Evolutionary conservation across 179 eudicot species (phyloP).

Genomic region (Corrigiola litoralis): DNA sequence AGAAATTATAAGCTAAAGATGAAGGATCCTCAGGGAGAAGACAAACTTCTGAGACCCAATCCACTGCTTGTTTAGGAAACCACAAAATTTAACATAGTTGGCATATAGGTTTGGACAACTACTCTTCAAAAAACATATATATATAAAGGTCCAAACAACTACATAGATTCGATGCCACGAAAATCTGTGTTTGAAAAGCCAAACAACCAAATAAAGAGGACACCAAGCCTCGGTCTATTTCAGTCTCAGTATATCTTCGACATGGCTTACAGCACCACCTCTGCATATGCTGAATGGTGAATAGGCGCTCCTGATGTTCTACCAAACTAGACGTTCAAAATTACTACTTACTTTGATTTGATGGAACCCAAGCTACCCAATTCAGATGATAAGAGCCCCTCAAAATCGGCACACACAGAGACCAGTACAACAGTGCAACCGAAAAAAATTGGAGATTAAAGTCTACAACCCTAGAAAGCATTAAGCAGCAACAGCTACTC

Average conservation of each 20-base stretch:
- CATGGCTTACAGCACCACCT: too few relatives aligned
- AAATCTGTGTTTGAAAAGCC: not conserved
- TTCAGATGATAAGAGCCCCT: not conserved
- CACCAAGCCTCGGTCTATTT: too few relatives aligned
- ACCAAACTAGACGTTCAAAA: not conserved
- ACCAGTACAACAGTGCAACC: not conserved
- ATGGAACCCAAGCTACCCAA: not conserved
- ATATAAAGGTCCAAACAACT: too few relatives aligned
- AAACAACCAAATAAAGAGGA: not conserved
- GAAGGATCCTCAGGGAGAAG: not conserved
- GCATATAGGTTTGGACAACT: not conserved
- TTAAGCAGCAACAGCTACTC: too few relatives aligned
- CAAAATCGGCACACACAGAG: not conserved
- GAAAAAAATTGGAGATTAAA: not conserved
- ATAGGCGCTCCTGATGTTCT: not conserved
- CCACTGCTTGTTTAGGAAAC: too few relatives aligned
- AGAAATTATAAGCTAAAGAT: not conserved
- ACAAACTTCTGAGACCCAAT: not conserved
- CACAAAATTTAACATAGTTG: too few relatives aligned
- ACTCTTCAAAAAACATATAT: too few relatives aligned
- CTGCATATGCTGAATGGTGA: too few relatives aligned
- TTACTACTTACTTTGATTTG: not conserved
- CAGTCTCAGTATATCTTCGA: too few relatives aligned
- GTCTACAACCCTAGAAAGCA: not conserved
- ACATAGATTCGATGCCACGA: too few relatives aligned